Evolutionary conservation across 805 yeast genomes (phyloP), one percentile per base, ranked within the genome.

Genomic region (Starmerella riodocensis): DNA sequence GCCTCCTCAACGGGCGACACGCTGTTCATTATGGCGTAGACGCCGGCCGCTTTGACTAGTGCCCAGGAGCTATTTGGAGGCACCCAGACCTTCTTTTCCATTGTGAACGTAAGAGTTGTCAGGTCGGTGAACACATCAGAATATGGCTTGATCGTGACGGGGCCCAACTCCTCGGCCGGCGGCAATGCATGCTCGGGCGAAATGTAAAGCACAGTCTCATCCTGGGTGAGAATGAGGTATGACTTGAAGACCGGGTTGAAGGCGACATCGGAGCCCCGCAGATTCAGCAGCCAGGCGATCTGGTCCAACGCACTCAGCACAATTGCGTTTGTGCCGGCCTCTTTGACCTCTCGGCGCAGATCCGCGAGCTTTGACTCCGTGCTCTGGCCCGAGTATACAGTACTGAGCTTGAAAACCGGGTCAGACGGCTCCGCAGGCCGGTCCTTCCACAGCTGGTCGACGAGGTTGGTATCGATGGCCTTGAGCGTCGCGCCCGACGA

Each of bases 241-340:
- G 86, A 66, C 59, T 75, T 84, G 57, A 88, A 88, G 1, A 85
- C 88, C 0, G 97, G 96, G 54, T 80, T 79, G 56, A 69, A 88
- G 4, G 75, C 76, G 42, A 88, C 78, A 56, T 88, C 96, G 18
- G 67, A 70, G 4, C 86, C 82, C 47, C 98, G 72, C 41, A 86
- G 61, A 54, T 86, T 86, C 54, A 84, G 70, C 32, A 85, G 61
- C 95, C 95, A 86, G 6, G 94, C 91, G 45, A 85, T 73, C 51
- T 86, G 94, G 61, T 88, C 96, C 37, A 86, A 60, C 1, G 85
- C 75, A n/a, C 75, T 66, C 3, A 82, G 64, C 12, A 85, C 62
- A 33, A 82, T 64, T 2, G 73, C 69, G 53, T 24, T 55, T 43
- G 32, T 55, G 42, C 29, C 57, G 42, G 35, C 58, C 40, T 50